Base-by-base conservation (phyloP, 345 rosid species). In the Clausena lansium region DNA sequence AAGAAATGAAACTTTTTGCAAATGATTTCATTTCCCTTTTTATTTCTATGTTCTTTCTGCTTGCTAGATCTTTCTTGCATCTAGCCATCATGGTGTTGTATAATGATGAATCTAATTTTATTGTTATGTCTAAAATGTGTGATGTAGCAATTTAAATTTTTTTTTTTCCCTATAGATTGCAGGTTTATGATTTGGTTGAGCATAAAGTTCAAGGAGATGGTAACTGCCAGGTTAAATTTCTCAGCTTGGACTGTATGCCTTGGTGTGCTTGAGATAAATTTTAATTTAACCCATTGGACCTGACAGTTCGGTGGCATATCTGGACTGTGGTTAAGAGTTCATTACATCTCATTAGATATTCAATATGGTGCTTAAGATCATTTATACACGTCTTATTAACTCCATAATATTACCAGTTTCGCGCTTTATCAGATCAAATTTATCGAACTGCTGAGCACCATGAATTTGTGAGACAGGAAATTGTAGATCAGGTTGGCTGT, bases 161-260 rank as follows among this genome's bases (percentile, higher is more conserved):
- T 65, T 73, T 60, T 52, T 59, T 3, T 0, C 5, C 50, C 35
- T 76, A 69, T 69, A 90, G 94, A 78, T 81, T 91, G 80, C 88
- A 86, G 84, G 85, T 91, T 39, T 91, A 88, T 84, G 88, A 87
- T 77, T 76, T 91, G 71, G 88, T 91, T 24, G 96, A 90, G 87
- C 82, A 74, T 65, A 91, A 88, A 88, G 88, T 89, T 84, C 79
- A 81, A 84, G 95, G 90, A 38, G 94, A 89, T 81, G 92, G 93
- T 45, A 89, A 89, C 71, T 91, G 95, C 81, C 93, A 91, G 91
- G 90, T 91, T 67, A 64, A 80, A 30, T 67, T 38, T 82, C 57
- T 69, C 63, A 15, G 59, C 60, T 65, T 22, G 39, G 67, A 63
- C 57, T 45, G 45, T 60, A 25, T 71, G 61, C 33, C 33, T 41